Base-by-base conservation (phyloP, 129 eudicot genomes). In the Oenanthe sinensis region DNA sequence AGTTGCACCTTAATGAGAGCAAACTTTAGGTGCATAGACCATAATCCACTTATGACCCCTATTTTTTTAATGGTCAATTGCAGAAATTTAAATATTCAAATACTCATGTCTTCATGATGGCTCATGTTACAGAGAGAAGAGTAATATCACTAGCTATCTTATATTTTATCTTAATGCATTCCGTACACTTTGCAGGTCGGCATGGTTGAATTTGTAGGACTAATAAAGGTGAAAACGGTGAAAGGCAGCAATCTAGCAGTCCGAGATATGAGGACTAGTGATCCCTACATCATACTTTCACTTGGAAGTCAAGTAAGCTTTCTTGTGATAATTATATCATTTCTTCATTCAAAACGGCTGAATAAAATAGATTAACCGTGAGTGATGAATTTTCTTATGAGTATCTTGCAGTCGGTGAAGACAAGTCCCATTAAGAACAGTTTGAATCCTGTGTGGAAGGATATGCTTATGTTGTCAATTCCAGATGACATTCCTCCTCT, bases 371-470 rank as follows among this genome's bases (percentile, higher is more conserved):
- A 58, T 19, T 8, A n/a, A 49, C 14, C 8, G 22, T 12, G 11
- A 42, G 77, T 22, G 28, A 20, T n/a, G 19, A 45, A 72, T 11
- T 7, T 45, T 36, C 58, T 44, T 36, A 3, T n/a, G 28, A 45
- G 49, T 73, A 62, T 72, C 48, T 79, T 84, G 91, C 89, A 94
- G 97, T 87, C 97, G 30, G 86, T 94, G 83, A 94, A 91, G 88
- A 94, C 98, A 33, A 87, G 89, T 28, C 91, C 90, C 19, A 88
- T 94, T 68, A 94, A 88, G 82, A 94, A 89, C 77, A 94, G 85
- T 86, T 90, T 94, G 84, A 94, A 94, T 81, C 97, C 96, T 6
- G 96, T 91, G 6, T 94, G 98, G 98, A 94, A 90, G 49, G 97
- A 94, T 80, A 81, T 85, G 82, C 83, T 94, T 77, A 94, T 94